These are phyloP conservation scores for Actinomortierella wolfii DNA, from an alignment of 371 early-diverging fungal species.

Conservation along the genomic window DNA sequence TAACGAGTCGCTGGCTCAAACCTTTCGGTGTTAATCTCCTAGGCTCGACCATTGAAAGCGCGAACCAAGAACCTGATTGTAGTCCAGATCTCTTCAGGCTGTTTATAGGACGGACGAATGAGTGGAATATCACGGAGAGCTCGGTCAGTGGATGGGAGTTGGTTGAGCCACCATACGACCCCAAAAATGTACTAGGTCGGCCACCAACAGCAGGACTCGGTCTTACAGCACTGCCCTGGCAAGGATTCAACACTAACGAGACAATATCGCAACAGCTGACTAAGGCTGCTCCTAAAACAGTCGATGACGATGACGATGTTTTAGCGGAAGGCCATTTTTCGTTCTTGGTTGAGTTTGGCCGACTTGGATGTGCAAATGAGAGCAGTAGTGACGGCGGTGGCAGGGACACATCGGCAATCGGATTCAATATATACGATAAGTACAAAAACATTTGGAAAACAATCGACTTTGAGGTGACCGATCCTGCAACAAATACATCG, in stretches of 20 bases:
- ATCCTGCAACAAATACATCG: conserved; percentile 4
- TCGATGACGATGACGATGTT: no score
- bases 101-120: no score
- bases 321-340: conserved; percentile 20
- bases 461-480: conserved; percentile 18
- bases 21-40: background rate
- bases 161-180: conserved; percentile 20
- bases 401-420: conserved; percentile 9
- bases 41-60: conserved; percentile 12
- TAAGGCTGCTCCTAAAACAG: background rate
- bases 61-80: no score
- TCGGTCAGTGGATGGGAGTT: conserved; percentile 20
- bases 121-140: no score
- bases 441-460: conserved; percentile 35
- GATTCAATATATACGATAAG: conserved; percentile 35
- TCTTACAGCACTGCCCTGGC: conserved; percentile 29
- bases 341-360: conserved; percentile 40
- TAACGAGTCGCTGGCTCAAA: background rate
- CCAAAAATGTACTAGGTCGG: conserved; percentile 6
- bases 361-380: conserved; percentile 30
- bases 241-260: conserved; percentile 14
- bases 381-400: no score
- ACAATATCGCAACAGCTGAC: conserved; percentile 15
- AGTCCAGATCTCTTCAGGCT: no score
- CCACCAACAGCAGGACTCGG: conserved; percentile 36